Percentiles rank a stretch among this genome's conserved stretches.
Conservation (phyloP, 768 basidiomycete genomes). For the Mycena maculata region DNA sequence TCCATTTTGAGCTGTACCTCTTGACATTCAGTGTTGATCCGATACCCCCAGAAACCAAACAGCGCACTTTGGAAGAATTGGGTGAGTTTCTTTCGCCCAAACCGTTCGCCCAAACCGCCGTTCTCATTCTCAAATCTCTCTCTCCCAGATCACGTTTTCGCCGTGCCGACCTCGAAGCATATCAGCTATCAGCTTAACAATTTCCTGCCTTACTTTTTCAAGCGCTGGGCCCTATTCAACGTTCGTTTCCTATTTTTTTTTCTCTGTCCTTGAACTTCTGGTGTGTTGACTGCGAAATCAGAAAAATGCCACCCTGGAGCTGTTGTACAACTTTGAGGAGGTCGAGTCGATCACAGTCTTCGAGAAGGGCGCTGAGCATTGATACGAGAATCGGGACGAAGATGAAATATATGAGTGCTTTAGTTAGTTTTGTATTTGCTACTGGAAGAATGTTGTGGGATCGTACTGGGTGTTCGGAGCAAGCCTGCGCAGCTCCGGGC, state of each 20-base stretch:
- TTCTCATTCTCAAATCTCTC: neutral
- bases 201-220: constrained; percentile 64
- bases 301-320: constrained; percentile 51
- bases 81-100: neutral
- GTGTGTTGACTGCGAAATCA: constrained; percentile 10
- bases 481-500: too few relatives aligned
- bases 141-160: constrained; percentile 60
- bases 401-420: too few relatives aligned
- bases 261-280: neutral
- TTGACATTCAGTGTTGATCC: neutral
- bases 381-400: neutral
- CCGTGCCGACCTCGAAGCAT: constrained; percentile 61
- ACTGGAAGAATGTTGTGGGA: too few relatives aligned
- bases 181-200: constrained; percentile 55
- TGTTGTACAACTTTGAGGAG: constrained; percentile 66
- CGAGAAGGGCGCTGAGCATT: constrained; percentile 55
- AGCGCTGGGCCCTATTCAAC: constrained; percentile 55
- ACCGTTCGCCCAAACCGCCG: neutral
- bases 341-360: constrained; percentile 57
- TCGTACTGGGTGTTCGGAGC: too few relatives aligned
- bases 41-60: constrained; percentile 59
- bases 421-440: too few relatives aligned
- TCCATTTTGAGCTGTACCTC: neutral
- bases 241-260: neutral
- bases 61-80: constrained; percentile 58